Conservation (phyloP, 1,284 basidiomycete species). For the Tausonia pullulans region DNA sequence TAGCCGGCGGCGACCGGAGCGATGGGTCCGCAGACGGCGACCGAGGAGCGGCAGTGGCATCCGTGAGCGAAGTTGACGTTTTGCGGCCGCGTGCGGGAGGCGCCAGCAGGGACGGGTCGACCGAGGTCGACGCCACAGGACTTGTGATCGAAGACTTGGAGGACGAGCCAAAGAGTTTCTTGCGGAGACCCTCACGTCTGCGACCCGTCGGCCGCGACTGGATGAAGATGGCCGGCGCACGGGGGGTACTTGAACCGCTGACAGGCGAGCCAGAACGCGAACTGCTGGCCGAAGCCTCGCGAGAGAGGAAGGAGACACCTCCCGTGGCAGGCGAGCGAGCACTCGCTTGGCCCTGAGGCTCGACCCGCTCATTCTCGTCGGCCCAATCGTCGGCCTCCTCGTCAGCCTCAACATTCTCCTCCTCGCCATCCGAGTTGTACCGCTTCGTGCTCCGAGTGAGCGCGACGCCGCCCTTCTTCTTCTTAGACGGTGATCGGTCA, state of each 20-base stretch:
- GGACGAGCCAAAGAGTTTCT: background rate
- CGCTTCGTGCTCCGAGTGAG: too few relatives aligned
- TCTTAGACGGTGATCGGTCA: background rate
- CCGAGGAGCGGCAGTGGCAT: too few relatives aligned
- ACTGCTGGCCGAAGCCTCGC: background rate
- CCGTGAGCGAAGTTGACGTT: too few relatives aligned
- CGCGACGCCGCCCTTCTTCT: background rate
- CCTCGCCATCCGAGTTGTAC: background rate
- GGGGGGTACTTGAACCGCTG: background rate
- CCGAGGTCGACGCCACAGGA: too few relatives aligned
- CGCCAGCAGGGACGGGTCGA: too few relatives aligned
- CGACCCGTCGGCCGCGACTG: constrained; percentile 1
- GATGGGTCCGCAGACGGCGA: too few relatives aligned
- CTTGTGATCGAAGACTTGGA: background rate
- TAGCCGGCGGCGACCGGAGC: too few relatives aligned
- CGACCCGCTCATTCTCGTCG: background rate
- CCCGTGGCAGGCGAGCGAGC: background rate
- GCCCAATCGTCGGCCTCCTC: background rate
- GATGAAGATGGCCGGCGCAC: background rate
- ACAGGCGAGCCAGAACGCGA: background rate
- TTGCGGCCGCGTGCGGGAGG: too few relatives aligned
- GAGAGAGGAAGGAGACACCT: background rate
- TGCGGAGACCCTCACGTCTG: background rate
- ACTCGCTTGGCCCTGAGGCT: background rate
- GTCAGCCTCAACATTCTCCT: background rate